A percentile compares a stretch with the other conserved stretches of the same genome.
These are phyloP conservation scores for Carallia brachiata DNA, from an alignment of 345 rosid species.

Conservation along the genomic window DNA sequence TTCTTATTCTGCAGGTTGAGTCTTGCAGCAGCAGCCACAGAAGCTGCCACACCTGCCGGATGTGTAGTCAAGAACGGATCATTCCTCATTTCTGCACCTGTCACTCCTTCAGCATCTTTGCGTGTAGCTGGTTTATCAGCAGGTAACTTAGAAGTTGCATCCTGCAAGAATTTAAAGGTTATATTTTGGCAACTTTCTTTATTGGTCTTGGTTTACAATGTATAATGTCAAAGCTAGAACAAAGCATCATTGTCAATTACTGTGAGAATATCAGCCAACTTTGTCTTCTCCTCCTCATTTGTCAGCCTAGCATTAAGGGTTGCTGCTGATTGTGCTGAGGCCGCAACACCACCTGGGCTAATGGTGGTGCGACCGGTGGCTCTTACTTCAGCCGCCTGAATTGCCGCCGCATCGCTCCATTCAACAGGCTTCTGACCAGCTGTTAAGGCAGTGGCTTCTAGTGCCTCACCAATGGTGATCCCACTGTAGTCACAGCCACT, in stretches of 20 bases:
- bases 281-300: conserved; percentile 54
- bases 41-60: conserved; percentile 76
- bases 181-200: background rate
- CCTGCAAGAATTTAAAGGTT: conserved; percentile 33
- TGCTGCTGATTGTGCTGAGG: conserved; percentile 80
- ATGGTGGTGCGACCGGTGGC: conserved; percentile 71
- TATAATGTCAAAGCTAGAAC: too few relatives aligned
- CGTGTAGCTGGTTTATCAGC: conserved; percentile 60
- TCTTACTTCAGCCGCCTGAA: conserved; percentile 86
- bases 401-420: conserved; percentile 86
- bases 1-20: conserved; percentile 44
- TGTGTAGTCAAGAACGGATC: conserved; percentile 64
- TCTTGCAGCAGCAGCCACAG: conserved; percentile 75
- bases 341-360: conserved; percentile 63
- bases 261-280: conserved; percentile 56
- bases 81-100: conserved; percentile 79
- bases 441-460: conserved; percentile 68
- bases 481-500: conserved; percentile 22
- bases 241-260: conserved; percentile 28
- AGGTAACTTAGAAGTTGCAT: conserved; percentile 56
- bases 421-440: conserved; percentile 78
- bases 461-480: conserved; percentile 69
- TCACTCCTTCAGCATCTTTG: conserved; percentile 76
- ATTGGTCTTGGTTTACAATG: background rate
- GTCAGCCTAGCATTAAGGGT: conserved; percentile 50